Conservation (phyloP, 345 rosid species). For the Pistacia integerrima region DNA sequence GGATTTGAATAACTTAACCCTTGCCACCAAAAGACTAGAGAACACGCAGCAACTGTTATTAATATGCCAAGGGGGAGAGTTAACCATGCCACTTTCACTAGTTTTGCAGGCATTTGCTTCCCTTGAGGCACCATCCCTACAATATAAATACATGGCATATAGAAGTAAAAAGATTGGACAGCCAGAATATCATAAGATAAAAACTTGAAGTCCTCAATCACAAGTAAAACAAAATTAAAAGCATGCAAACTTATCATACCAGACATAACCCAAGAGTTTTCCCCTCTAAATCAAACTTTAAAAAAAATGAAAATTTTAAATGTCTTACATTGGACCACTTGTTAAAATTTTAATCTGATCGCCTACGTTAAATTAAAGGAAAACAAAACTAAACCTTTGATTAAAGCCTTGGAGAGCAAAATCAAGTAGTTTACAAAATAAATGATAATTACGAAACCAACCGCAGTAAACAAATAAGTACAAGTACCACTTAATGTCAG, state of each 20-base stretch:
- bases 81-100: constrained; percentile 86
- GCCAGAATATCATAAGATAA: neutral
- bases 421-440: neutral
- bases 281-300: neutral
- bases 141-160: constrained; percentile 19
- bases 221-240: neutral
- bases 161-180: neutral
- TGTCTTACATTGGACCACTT: neutral
- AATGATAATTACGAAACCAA: neutral
- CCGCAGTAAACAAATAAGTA: neutral
- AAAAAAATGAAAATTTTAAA: neutral
- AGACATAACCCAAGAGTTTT: neutral
- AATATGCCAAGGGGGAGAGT: constrained; percentile 69
- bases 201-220: neutral
- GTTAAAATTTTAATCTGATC: neutral
- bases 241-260: neutral
- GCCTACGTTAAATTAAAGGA: neutral
- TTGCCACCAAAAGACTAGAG: constrained; percentile 86
- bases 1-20: constrained; percentile 59
- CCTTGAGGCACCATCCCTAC: constrained; percentile 53
- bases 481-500: constrained; percentile 63
- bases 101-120: constrained; percentile 43
- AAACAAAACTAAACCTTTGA: neutral
- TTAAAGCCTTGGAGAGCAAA: neutral
- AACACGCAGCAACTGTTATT: constrained; percentile 51